Base-by-base conservation (phyloP, 1,284 basidiomycete species). In the Gomphus bonarii region DNA sequence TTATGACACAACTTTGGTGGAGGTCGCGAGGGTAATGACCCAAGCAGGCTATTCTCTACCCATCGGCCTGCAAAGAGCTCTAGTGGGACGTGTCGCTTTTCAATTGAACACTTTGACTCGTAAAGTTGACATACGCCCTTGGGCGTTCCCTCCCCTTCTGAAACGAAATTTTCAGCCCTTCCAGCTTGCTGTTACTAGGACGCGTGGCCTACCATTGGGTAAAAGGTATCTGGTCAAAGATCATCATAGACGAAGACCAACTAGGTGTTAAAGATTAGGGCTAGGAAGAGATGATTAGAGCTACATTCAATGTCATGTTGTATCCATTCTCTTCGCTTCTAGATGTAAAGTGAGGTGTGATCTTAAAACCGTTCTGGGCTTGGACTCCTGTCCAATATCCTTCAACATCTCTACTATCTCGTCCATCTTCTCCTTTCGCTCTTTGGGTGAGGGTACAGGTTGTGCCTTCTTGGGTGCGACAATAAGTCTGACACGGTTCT, bases 401-500 rank as follows among this genome's bases (percentile, higher is more conserved):
- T 28, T 46, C 50, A 58, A 16, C 20, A 30, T 46, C 33, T 52
- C 49, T 25, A 58, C 25, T 30, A 58, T 36, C 7, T 46, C 30
- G 8, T 36, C 18, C 28, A 47, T 28, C 31, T 53, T 58, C 47
- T 22, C 20, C 30, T 52, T n/a, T n/a, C 43, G 57, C 16, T 53
- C 57, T 0, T 33, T 12, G 3, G 20, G 50, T 31, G 57, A 36
- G 16, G 49, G 49, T n/a, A 52, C 40, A 4, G 50, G 52, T 59
- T 75, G 70, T 3, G 74, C 68, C 18, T 65, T 67, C 70, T 81
- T 87, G 42, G 72, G 70, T 28, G 73, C 69, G 64, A 85, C 78
- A 1, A 80, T 72, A 31, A 91, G 65, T 55, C 77, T 74, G 57
- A 90, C 79, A 12, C 77, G 71, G 43, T 73, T 70, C 1, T 84